Evolutionary conservation across 192 early-diverging fungal species (phyloP).

Genomic region (Entophlyctis helioformis): DNA sequence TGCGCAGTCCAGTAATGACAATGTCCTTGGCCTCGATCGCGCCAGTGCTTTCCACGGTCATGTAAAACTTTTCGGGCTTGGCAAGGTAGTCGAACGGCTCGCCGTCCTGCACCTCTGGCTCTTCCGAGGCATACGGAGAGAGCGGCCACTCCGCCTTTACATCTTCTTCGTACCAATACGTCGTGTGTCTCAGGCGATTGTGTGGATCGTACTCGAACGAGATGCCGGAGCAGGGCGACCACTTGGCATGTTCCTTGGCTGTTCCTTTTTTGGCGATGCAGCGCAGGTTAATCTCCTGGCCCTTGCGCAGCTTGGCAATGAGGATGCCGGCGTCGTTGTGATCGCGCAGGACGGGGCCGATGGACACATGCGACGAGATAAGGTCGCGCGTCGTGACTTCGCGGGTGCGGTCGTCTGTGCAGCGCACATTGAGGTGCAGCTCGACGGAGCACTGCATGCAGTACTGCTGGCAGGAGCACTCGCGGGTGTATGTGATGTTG

Average conservation of each 20-base stretch:
- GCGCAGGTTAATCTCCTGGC: slow-evolving; percentile 81
- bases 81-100: slow-evolving; percentile 43
- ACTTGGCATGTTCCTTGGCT: slow-evolving; percentile 96
- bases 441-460: slow-evolving; percentile 87
- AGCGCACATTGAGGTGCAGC: slow-evolving; percentile 73
- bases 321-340: slow-evolving; percentile 65
- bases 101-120: slow-evolving; percentile 19
- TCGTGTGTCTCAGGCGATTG: slow-evolving; percentile 81
- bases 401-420: slow-evolving; percentile 62
- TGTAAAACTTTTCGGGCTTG: slow-evolving; percentile 41
- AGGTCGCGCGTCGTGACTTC: slow-evolving; percentile 77
- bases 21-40: slow-evolving; percentile 29
- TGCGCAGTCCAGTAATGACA: slow-evolving; percentile 22
- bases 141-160: slow-evolving; percentile 73
- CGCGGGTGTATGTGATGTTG: slow-evolving; percentile 66
- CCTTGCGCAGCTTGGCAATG: slow-evolving; percentile 79
- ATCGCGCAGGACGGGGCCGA: slow-evolving; percentile 14
- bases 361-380: slow-evolving; percentile 27
- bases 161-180: slow-evolving; percentile 87
- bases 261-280: slow-evolving; percentile 96
- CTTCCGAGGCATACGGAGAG: slow-evolving; percentile 19
- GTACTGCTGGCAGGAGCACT: slow-evolving; percentile 50
- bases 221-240: slow-evolving; percentile 81
- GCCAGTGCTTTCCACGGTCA: slow-evolving; percentile 36
- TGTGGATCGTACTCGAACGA: slow-evolving; percentile 96